Base-by-base conservation (phyloP, 306 rosid genomes). In the Quercus engelmannii region DNA sequence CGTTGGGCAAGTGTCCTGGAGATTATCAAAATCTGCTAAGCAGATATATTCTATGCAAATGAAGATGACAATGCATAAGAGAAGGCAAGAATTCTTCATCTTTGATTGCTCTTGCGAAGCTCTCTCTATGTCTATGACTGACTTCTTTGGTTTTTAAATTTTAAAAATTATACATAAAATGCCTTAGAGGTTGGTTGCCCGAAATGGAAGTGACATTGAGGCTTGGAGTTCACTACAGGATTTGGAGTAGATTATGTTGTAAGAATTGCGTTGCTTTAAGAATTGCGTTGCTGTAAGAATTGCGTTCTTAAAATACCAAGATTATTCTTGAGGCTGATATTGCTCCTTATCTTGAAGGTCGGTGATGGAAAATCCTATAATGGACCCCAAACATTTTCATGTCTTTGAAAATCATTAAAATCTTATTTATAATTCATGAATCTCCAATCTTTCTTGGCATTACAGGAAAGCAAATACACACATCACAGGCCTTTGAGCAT, bases 141-240 rank as follows among this genome's bases (percentile, higher is more conserved):
- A 69, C 76, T 75, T 71, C 18, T 83, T 71, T 41, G 19, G 54
- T 64, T 49, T 19, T 49, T 49, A 13, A 58, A 61, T 18, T 76
- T 19, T 70, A 49, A 31, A 59, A 3, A 71, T 55, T 26, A 69
- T 28, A 8, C 19, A 46, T 17, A 71, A 49, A 49, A 25, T 62
- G 28, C 76, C 38, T 75, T 74, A 23, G 84, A 75, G 85, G 76
- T 89, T 90, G 85, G 76, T 89, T 90, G 95, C 87, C 62, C 75
- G 84, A 85, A 86, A 75, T 75, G 65, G 81, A 88, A 87, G 90
- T 67, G 41, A 83, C 12, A 79, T 21, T 28, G 38, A 86, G 79
- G 83, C 95, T 90, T 92, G 83, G 93, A 88, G 91, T 87, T 87
- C 91, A 92, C 93, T 90, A 52, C 97, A 82, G 87, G 92, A 52